phyloP scores from a whole-genome alignment of 202 grass and related monocot genomes.

The Elaeis oleifera region DNA sequence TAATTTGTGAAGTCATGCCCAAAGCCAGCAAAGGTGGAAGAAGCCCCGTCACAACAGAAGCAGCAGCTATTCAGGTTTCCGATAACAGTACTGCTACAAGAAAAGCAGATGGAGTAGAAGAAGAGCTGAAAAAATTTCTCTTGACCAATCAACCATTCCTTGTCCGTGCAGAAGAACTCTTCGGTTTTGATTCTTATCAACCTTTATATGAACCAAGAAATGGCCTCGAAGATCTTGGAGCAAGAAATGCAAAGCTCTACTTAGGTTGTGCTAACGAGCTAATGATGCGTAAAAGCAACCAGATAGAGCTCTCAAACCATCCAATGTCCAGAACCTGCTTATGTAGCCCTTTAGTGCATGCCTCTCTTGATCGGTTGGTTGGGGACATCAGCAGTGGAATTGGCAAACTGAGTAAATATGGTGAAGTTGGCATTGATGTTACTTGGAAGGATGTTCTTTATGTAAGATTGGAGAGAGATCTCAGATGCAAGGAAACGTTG shows the following conservation, averaged over 20 bases:
- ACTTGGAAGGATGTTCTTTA: conserved; percentile 4
- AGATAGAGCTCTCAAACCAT: background rate
- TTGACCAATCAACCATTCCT: background rate
- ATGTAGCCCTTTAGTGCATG: background rate
- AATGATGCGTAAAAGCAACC: background rate
- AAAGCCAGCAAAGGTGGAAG: conserved; percentile 1
- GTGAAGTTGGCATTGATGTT: background rate
- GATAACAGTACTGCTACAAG: background rate
- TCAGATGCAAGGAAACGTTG: background rate
- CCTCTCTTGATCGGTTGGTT: background rate
- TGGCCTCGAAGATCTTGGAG: background rate
- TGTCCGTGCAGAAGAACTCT: background rate
- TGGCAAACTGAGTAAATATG: background rate
- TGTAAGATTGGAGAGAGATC: conserved; percentile 11
- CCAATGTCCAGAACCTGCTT: background rate
- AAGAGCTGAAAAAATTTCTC: conserved; percentile 1
- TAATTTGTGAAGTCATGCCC: conserved; percentile 13
- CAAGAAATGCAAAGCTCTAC: conserved; percentile 5
- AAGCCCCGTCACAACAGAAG: background rate
- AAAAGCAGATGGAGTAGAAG: background rate
- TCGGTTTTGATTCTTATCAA: background rate
- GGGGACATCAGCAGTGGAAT: background rate
- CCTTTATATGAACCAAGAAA: no score
- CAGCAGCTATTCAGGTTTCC: background rate
- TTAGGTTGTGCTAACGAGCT: conserved; percentile 3